Percentiles rank a stretch among this genome's conserved stretches.
These are phyloP conservation scores for Fusarium sp. DNA, from an alignment of 2,329 filamentous ascomycete genomes.

Conservation along the genomic window DNA sequence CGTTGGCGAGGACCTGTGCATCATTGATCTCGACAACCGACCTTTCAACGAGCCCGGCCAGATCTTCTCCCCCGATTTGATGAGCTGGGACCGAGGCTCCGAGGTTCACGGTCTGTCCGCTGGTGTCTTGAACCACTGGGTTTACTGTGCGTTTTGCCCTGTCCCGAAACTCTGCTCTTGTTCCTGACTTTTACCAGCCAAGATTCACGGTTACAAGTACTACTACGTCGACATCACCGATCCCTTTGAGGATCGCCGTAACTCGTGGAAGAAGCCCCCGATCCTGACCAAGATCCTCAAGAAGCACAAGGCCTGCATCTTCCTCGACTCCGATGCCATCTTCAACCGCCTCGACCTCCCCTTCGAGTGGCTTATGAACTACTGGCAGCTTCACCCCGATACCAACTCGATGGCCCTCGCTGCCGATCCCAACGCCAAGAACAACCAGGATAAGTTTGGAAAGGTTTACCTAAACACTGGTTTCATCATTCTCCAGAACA, in stretches of 20 bases:
- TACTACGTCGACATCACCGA: conserved; percentile 55
- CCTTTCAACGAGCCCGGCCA: conserved; percentile 50
- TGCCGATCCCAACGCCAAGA: conserved; percentile 51
- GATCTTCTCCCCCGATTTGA: conserved; percentile 50
- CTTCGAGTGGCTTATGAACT: conserved; percentile 61
- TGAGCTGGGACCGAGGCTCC: conserved; percentile 51
- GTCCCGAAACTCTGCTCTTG: not conserved
- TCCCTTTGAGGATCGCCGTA: conserved; percentile 53
- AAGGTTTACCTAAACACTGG: conserved; percentile 62
- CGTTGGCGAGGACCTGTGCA: conserved; percentile 56
- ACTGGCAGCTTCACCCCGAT: conserved; percentile 55
- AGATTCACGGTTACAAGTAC: conserved; percentile 61
- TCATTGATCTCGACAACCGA: conserved; percentile 59
- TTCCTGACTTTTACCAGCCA: conserved; percentile 48
- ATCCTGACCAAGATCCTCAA: conserved; percentile 57
- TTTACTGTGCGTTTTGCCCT: conserved; percentile 50
- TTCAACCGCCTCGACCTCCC: conserved; percentile 57
- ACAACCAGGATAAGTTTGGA: conserved; percentile 55
- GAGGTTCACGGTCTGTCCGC: conserved; percentile 53
- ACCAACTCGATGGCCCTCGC: conserved; percentile 57
- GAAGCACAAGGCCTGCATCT: conserved; percentile 57
- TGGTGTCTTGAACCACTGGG: conserved; percentile 58
- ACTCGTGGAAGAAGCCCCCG: conserved; percentile 60
- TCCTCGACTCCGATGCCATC: conserved; percentile 59
- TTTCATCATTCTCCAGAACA: conserved; percentile 66